Evolutionary conservation across 306 rosid genomes (phyloP).

Genomic region (Hippophae rhamnoides): DNA sequence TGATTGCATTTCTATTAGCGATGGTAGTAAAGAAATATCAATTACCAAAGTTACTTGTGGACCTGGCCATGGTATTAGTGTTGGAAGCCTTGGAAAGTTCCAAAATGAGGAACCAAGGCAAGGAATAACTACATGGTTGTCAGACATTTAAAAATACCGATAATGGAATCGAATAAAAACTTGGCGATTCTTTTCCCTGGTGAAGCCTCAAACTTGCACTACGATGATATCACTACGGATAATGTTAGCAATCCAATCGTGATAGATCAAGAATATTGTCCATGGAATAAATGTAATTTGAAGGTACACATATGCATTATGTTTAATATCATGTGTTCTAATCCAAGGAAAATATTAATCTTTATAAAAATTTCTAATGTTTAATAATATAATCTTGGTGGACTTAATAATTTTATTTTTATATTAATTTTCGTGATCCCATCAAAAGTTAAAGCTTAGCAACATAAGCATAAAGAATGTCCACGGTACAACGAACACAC

Average conservation of each 20-base stretch:
- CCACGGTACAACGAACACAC: no score
- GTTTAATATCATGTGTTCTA: neutral
- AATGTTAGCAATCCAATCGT: conserved; percentile 8
- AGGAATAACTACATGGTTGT: conserved; percentile 12
- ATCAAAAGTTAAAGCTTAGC: no score
- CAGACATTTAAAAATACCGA: conserved; percentile 4
- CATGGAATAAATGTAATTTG: conserved; percentile 27
- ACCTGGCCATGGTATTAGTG: conserved; percentile 42
- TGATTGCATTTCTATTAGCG: no score
- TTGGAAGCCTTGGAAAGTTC: conserved; percentile 35
- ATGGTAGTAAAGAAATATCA: conserved; percentile 21
- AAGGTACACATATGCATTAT: conserved; percentile 3
- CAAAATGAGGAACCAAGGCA: neutral
- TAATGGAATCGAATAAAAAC: conserved; percentile 1
- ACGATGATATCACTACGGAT: no score
- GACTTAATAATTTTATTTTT: no score
- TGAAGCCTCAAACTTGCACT: no score
- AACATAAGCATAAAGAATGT: no score
- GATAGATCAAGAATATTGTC: conserved; percentile 22
- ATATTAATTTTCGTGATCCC: no score
- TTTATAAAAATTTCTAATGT: neutral
- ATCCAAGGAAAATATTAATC: no score
- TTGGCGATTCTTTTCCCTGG: no score
- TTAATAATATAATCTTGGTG: no score
- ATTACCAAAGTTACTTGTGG: conserved; percentile 26